Base-by-base conservation (phyloP, 1,284 basidiomycete genomes). In the Cystobasidium sp. region DNA sequence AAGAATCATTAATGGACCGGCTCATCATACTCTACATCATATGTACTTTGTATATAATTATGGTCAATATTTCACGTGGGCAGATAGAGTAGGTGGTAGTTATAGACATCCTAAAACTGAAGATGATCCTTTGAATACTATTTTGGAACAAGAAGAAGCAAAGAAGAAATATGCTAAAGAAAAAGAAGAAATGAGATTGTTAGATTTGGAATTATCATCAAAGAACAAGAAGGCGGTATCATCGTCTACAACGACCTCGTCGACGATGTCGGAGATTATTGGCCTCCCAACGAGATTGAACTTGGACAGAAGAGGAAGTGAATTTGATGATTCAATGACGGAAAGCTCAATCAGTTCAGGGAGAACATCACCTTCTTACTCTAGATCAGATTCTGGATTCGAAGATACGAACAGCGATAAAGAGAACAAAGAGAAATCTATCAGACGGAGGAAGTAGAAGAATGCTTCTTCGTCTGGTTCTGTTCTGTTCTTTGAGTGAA, bases 11-110 rank as follows among this genome's bases (percentile, higher is more conserved):
- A 99, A 99, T 83, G 94, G 94, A 14, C 97, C 96, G 3, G 93
- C 96, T 4, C 96, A 99, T 81, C 96, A 99, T 83, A 98, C 95
- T 0, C 86, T 98, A 56, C 95, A 98, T 82, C 96, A 79, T 72
- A 75, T 80, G 47, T 78, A 78, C 75, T 79, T 80, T 75, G 80
- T 77, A 37, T 75, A 70, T 59, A 78, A 77, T 59, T 77, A 76
- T 55, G 75, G 77, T 16, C 82, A 85, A 89, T 99, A 98, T 86
- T 98, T 99, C 83, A 97, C 94, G 58, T 94, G 91, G 88, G 93
- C 93, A 46, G 96, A 99, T 84, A 88, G 90, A 65, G 85, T 86
- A 67, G 90, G 89, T 75, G 88, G 88, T 66, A 94, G 92, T 8
- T 98, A 97, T 84, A 90, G 93, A 68, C 89, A 93, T 73, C 96